phyloP scores from a whole-genome alignment of 768 basidiomycete genomes.

The Mycena albidolilacea region DNA sequence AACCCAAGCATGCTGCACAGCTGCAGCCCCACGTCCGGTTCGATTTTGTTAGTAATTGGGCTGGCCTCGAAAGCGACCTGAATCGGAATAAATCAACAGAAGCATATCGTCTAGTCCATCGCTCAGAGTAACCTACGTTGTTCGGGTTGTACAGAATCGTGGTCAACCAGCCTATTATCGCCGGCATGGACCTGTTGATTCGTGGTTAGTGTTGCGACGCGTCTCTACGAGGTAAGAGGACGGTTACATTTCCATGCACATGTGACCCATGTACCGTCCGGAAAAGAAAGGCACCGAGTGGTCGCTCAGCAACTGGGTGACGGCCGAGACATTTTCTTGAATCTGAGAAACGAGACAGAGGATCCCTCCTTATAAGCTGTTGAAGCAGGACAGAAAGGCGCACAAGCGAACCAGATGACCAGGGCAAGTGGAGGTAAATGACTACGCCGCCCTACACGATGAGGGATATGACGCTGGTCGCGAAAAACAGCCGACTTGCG shows the following conservation, averaged over 20 bases:
- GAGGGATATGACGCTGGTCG: too few species aligned
- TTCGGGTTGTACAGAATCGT: background rate
- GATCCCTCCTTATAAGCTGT: too few species aligned
- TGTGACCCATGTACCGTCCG: background rate
- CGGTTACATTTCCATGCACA: background rate
- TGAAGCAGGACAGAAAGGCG: too few species aligned
- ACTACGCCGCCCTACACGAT: too few species aligned
- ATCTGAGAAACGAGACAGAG: too few species aligned
- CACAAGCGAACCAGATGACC: too few species aligned
- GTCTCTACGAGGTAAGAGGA: background rate
- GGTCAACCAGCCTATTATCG: background rate
- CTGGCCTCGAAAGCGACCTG: slow-evolving; percentile 7
- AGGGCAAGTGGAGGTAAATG: too few species aligned
- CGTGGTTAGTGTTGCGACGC: background rate
- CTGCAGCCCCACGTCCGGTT: background rate
- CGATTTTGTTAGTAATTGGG: background rate
- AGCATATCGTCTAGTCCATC: background rate
- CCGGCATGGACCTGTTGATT: background rate
- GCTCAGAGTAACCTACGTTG: background rate
- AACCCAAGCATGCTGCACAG: background rate
- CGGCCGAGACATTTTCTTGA: too few species aligned
- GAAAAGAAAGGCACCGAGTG: slow-evolving; percentile 5
- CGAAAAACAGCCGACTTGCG: too few species aligned
- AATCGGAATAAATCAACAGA: background rate
- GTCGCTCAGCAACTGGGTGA: background rate